Evolutionary conservation across 1,284 basidiomycete genomes (phyloP).

Genomic region (Rhodotorula sp.): DNA sequence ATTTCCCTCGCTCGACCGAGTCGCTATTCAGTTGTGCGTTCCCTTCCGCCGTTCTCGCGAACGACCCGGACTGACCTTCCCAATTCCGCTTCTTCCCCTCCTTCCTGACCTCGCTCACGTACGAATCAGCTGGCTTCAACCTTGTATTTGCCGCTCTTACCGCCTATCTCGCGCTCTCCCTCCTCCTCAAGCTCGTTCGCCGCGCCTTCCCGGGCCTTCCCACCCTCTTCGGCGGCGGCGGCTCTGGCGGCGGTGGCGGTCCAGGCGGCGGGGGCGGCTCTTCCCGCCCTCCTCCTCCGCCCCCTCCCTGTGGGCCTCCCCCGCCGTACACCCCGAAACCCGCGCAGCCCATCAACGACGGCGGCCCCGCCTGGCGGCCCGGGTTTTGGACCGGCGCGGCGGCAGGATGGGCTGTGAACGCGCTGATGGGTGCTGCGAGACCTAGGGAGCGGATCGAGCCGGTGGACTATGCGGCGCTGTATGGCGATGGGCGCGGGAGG

Average conservation of each 20-base stretch:
- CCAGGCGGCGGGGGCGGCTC: constrained; percentile 59
- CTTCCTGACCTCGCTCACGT: neutral
- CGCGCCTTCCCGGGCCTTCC: constrained; percentile 56
- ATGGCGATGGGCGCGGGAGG: constrained; percentile 35
- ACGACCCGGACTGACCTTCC: neutral
- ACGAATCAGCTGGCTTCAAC: constrained; percentile 6
- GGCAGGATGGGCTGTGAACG: constrained; percentile 65
- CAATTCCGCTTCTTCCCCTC: constrained; percentile 18
- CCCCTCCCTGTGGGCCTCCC: constrained; percentile 57
- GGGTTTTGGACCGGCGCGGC: constrained; percentile 81
- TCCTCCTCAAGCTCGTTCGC: constrained; percentile 60
- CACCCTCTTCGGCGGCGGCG: constrained; percentile 45
- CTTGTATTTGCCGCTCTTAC: constrained; percentile 47
- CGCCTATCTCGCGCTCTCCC: constrained; percentile 59
- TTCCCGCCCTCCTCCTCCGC: neutral
- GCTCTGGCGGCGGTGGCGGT: constrained; percentile 45
- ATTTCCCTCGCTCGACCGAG: constrained; percentile 48
- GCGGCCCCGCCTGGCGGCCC: constrained; percentile 56
- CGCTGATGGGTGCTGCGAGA: constrained; percentile 51
- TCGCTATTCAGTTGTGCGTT: constrained; percentile 35
- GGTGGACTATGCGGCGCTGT: constrained; percentile 59
- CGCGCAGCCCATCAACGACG: constrained; percentile 41
- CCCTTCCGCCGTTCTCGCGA: neutral
- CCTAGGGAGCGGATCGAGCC: constrained; percentile 45
- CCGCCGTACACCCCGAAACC: constrained; percentile 71